Conservation (phyloP, 257 asterid species). For the Gentiana dahurica region DNA sequence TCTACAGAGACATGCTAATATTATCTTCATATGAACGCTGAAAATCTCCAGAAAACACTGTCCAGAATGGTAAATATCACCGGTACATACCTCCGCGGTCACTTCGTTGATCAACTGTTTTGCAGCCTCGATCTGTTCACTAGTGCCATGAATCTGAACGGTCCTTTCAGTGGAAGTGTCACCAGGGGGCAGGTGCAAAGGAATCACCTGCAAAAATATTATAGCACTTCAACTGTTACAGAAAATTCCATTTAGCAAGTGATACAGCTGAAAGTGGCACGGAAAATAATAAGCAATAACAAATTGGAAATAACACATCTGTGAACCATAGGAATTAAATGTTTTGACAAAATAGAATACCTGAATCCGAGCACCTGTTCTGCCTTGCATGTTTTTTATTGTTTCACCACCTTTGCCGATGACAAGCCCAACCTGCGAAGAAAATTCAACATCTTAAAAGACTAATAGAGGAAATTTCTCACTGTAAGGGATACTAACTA, state of each 20-base stretch:
- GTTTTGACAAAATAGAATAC: conserved; percentile 15
- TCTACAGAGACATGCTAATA: neutral
- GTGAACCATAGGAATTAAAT: no score
- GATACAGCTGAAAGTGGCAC: neutral
- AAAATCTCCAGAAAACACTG: neutral
- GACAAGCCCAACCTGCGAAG: conserved; percentile 81
- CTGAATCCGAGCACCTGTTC: conserved; percentile 89
- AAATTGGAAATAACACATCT: neutral
- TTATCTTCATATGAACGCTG: no score
- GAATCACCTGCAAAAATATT: conserved; percentile 55
- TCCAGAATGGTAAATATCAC: neutral
- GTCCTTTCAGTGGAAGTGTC: conserved; percentile 81
- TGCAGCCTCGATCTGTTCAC: conserved; percentile 86
- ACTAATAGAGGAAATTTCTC: neutral
- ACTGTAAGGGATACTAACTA: neutral
- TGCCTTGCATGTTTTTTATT: conserved; percentile 81
- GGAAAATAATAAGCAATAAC: neutral
- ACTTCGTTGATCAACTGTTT: conserved; percentile 73
- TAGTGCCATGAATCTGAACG: conserved; percentile 78
- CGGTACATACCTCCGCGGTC: conserved; percentile 74
- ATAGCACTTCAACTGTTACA: neutral
- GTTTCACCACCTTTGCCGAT: conserved; percentile 99
- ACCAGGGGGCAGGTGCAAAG: conserved; percentile 92
- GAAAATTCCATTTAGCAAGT: neutral
- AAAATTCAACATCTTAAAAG: neutral